Evolutionary conservation across 768 basidiomycete species (phyloP), one percentile per base, ranked within the genome.

Genomic region (Leccinum incarnatum): DNA sequence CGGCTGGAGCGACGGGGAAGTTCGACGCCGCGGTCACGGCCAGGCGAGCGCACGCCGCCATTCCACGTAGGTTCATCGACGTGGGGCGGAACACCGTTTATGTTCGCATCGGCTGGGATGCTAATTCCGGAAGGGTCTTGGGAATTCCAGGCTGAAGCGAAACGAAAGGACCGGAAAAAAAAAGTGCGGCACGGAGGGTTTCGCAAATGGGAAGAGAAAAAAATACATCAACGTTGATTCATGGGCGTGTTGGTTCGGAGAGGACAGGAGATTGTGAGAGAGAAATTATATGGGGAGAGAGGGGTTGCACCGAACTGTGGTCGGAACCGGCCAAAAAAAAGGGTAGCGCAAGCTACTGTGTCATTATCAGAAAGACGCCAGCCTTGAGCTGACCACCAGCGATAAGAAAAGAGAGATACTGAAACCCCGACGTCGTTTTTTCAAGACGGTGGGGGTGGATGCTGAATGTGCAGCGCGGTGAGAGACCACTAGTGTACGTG

Each of bases 91-190:
- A 72, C 79, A 62, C 75, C 86, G 49, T 81, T 76, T 71, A 79
- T 69, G 55, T 71, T 69, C 2, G 74, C 69, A 53, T 82, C 81
- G 25, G 83, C 80, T 53, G 89, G 89, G 67, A 91, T 91, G 73
- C 86, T 85, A 63, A 89, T 90, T 50, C 82, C 87, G 9, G 85
- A 76, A 56, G 89, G 86, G 64, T 91, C 89, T 84, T 88, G 87
- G 36, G 86, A 83, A 77, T 89, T 88, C 89, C 89, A 91, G 69
- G 89, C 89, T 90, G 84, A 72, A 73, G 70, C 21, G 12, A 27
- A 27, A 68, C 61, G 67, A 66, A 55, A 34, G 30, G 47, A 56
- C n/a, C 40, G 40, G 6, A 47, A 54, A 49, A 56, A 60, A 29
- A 37, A 55, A 25, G 46, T 60, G 65, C 45, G 54, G 2, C 21